Base-by-base conservation (phyloP, 1,139 yeast species). In the Sugiyamaella castrensis region DNA sequence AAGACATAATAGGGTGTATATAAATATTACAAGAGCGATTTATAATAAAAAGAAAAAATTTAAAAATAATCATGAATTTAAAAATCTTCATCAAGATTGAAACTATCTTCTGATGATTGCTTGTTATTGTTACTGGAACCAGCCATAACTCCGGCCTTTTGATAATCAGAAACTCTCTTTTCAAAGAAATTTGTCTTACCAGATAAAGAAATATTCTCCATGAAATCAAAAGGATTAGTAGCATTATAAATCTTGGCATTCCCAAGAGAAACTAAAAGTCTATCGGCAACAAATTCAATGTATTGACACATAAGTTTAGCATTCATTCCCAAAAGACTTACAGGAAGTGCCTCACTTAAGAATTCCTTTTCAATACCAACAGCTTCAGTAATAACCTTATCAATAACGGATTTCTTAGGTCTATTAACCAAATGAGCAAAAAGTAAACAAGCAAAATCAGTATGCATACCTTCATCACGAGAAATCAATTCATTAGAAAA, bases 161-260 rank as follows among this genome's bases (percentile, higher is more conserved):
- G 97, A 75, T 94, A 94, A 72, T 94, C 99, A 53, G 96, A 86
- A 55, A 92, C 98, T 73, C 98, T 86, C 81, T 92, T 92, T 79
- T 92, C 99, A 68, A 92, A 92, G 81, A 94, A 92, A 77, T 92
- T 92, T 62, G 98, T 91, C 80, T 92, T 92, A 71, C 98, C 98
- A 52, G 96, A 94, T 63, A 92, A 80, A 24, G 98, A 89, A 64
- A 89, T 89, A 76, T 89, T 89, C 75, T 92, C 99, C 98, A 92
- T 92, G 68, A 91, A 92, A 71, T 91, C 98, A 70, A 92, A 92
- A 69, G 99, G 99, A 70, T 92, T 94, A 55, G 86, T 74, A 54
- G 79, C 92, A 66, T 88, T 87, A 81, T 83, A 92, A 57, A 79
- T 77, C 76, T 91, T 89, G 71, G 84, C 77, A 77, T 88, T 87